phyloP scores from a whole-genome alignment of 805 yeast genomes.

The Candida adriatica region DNA sequence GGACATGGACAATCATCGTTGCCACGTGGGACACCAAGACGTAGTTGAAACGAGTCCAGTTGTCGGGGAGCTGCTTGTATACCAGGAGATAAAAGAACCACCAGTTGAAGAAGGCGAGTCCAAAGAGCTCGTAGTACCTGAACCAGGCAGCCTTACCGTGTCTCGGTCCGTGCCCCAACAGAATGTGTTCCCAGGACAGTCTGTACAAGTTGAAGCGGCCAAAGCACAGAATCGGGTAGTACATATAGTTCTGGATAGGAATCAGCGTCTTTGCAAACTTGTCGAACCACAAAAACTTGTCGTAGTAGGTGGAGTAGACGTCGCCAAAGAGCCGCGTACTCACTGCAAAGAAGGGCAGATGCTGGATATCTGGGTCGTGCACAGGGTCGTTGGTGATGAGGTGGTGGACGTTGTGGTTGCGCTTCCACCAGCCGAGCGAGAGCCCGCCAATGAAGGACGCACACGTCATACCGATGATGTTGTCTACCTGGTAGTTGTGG shows the following conservation, averaged over 20 bases:
- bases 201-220: slow-evolving; percentile 84
- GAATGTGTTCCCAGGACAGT: slow-evolving; percentile 69
- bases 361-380: slow-evolving; percentile 93
- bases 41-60: slow-evolving; percentile 48
- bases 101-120: slow-evolving; percentile 61
- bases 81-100: slow-evolving; percentile 76
- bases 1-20: slow-evolving; percentile 92
- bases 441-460: slow-evolving; percentile 85
- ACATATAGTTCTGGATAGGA: slow-evolving; percentile 61
- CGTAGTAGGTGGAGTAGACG: slow-evolving; percentile 77
- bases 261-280: slow-evolving; percentile 49
- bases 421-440: slow-evolving; percentile 92
- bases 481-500: slow-evolving; percentile 73
- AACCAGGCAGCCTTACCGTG: slow-evolving; percentile 84
- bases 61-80: slow-evolving; percentile 42
- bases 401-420: slow-evolving; percentile 92
- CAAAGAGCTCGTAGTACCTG: slow-evolving; percentile 68
- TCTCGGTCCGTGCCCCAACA: slow-evolving; percentile 73
- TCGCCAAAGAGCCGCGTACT: slow-evolving; percentile 60
- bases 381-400: slow-evolving; percentile 87
- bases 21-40: slow-evolving; percentile 69
- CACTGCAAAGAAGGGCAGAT: slow-evolving; percentile 85
- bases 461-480: slow-evolving; percentile 60
- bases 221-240: slow-evolving; percentile 73
- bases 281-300: slow-evolving; percentile 61